Percentiles rank a stretch among this genome's conserved stretches.
These are phyloP conservation scores for Fagus crenata DNA, from an alignment of 306 rosid genomes.

Conservation along the genomic window DNA sequence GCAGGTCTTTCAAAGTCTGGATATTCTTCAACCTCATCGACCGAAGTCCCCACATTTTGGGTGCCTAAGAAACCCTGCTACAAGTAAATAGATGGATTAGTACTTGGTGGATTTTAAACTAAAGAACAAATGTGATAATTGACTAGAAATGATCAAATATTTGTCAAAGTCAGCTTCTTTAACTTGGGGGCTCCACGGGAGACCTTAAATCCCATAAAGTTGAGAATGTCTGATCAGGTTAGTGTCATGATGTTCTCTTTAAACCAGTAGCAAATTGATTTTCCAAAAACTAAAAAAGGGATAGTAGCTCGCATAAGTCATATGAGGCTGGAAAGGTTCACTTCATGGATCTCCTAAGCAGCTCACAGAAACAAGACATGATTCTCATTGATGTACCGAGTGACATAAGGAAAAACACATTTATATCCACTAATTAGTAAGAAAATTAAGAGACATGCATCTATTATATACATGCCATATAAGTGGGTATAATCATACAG, in stretches of 20 bases:
- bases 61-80: conserved; percentile 79
- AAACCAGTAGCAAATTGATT: neutral
- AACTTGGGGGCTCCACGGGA: no score
- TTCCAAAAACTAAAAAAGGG: no score
- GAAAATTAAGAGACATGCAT: neutral
- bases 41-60: conserved; percentile 51
- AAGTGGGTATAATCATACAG: neutral
- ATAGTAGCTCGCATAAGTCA: neutral
- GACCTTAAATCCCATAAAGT: no score
- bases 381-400: neutral
- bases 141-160: neutral
- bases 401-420: neutral
- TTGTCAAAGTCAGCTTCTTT: neutral
- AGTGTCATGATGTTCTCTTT: neutral
- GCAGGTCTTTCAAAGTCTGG: conserved; percentile 49
- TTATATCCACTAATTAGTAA: neutral
- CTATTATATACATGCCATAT: neutral
- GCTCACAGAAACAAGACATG: conserved; percentile 2
- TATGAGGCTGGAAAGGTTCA: neutral
- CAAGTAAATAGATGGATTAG: conserved; percentile 17
- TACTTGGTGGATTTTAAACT: neutral
- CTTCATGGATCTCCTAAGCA: neutral
- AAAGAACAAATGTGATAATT: no score
- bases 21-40: conserved; percentile 60
- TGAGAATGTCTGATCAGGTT: no score